phyloP scores from a whole-genome alignment of 495 filamentous ascomycete species.

The Aspergillus biplanus region DNA sequence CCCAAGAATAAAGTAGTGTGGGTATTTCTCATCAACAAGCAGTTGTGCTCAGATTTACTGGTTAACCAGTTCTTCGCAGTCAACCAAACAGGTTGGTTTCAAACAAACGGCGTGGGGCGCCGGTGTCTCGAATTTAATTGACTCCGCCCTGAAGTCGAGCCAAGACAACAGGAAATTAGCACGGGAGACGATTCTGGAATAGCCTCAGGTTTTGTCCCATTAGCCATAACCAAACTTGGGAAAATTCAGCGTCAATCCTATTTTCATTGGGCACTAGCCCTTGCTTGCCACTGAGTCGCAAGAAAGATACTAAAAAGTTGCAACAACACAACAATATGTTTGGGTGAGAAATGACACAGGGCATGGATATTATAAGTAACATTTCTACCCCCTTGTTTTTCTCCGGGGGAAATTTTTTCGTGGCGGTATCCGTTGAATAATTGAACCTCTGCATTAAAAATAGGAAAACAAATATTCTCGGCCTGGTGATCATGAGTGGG shows the following conservation, averaged over 20 bases:
- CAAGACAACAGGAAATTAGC: conserved; percentile 10
- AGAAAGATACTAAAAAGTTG: background rate
- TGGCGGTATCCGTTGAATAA: too few species aligned
- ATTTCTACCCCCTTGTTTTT: background rate
- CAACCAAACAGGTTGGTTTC: background rate
- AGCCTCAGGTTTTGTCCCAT: background rate
- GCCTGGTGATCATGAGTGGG: too few species aligned
- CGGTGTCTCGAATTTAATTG: conserved; percentile 18
- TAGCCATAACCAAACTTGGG: background rate
- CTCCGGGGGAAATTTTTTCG: background rate
- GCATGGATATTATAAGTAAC: background rate
- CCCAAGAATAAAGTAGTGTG: too few species aligned
- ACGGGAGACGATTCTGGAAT: background rate
- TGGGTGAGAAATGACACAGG: background rate
- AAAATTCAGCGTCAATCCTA: conserved; percentile 1
- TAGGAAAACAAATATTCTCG: too few species aligned
- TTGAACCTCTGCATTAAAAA: too few species aligned
- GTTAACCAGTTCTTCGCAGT: background rate
- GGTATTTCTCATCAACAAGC: background rate
- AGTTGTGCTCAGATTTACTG: background rate
- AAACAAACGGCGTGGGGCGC: conserved; percentile 6
- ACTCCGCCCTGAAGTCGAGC: background rate
- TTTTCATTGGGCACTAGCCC: conserved; percentile 3
- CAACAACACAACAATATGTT: background rate
- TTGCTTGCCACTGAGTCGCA: conserved; percentile 5